Base-by-base conservation (phyloP, 768 basidiomycete genomes). In the Mycena haematopus region DNA sequence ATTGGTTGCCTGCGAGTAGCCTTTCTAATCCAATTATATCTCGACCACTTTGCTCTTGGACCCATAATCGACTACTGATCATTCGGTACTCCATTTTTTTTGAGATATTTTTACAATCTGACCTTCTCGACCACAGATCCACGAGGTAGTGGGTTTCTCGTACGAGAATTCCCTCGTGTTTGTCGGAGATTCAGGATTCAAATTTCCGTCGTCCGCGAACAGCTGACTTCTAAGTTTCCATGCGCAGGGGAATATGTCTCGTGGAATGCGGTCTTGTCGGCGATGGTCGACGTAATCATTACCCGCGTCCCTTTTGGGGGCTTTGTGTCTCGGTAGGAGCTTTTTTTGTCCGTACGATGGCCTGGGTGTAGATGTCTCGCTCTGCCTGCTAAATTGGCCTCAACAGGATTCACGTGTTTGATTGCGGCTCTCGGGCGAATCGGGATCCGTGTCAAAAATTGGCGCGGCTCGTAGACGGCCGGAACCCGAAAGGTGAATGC, bases 151-250 rank as follows among this genome's bases (percentile, higher is more conserved):
- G 9, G 9, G 29, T 4, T 9, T 31, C 9, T 31, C 29, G 6
- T 5, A 31, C 29, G 29, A 31, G 29, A 31, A 9, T 31, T 31
- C 9, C 29, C 29, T 50, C 47, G 14, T 31, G 13, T 11, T 31
- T 29, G 8, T 25, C 25, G 47, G 27, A 31, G 25, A 31, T 50
- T 50, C 46, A 22, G 42, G 42, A 42, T 42, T 19, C 11, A 42
- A 42, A 42, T n/a, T 42, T n/a, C 44, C 44, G 21, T n/a, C 17
- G 7, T 8, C 6, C 17, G 33, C 19, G 35, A 33, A 31, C 51
- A 52, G 29, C 33, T 52, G 51, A 52, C 51, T 31, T 31, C 33
- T 13, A n/a, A n/a, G n/a, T n/a, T n/a, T n/a, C n/a, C 47, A 25
- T 13, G 24, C 29, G 31, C 29, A n/a, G n/a, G n/a, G 9, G 21